Evolutionary conservation across 345 rosid species (phyloP).

Genomic region (Physaria fendleri): DNA sequence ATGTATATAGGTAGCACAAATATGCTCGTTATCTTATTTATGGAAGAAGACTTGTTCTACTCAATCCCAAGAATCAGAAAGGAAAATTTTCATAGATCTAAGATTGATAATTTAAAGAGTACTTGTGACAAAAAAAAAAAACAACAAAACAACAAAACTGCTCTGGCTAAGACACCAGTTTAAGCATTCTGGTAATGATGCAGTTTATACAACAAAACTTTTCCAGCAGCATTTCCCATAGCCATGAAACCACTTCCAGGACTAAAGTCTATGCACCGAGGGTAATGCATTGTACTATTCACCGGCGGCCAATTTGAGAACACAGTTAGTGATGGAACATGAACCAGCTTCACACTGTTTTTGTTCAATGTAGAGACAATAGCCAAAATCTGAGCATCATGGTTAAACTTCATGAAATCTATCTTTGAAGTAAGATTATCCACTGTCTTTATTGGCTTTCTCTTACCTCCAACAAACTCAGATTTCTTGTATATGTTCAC

Average conservation of each 20-base stretch:
- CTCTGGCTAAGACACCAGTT: too few relatives aligned
- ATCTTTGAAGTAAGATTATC: constrained; percentile 78
- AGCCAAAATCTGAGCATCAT: constrained; percentile 77
- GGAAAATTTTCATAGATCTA: too few relatives aligned
- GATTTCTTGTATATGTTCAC: constrained; percentile 77
- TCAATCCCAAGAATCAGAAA: too few relatives aligned
- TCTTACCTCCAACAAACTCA: constrained; percentile 71
- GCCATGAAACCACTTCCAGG: constrained; percentile 90
- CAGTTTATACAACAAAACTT: constrained; percentile 45
- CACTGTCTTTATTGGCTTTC: constrained; percentile 65
- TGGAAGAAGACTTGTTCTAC: too few relatives aligned
- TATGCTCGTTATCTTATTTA: too few relatives aligned
- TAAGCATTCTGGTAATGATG: too few relatives aligned
- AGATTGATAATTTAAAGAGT: too few relatives aligned
- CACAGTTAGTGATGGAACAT: constrained; percentile 47
- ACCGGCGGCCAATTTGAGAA: constrained; percentile 75
- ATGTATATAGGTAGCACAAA: too few relatives aligned
- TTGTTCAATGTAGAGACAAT: constrained; percentile 68
- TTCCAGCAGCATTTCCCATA: constrained; percentile 69
- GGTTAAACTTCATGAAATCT: constrained; percentile 68
- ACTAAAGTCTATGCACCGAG: constrained; percentile 72
- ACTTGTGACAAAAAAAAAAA: too few relatives aligned
- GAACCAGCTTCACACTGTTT: constrained; percentile 63
- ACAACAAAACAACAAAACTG: too few relatives aligned
- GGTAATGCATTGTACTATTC: constrained; percentile 45